Evolutionary conservation across 2,329 filamentous ascomycete species (phyloP), one percentile per base, ranked within the genome.

Genomic region (Pseudocercospora fijiensis): DNA sequence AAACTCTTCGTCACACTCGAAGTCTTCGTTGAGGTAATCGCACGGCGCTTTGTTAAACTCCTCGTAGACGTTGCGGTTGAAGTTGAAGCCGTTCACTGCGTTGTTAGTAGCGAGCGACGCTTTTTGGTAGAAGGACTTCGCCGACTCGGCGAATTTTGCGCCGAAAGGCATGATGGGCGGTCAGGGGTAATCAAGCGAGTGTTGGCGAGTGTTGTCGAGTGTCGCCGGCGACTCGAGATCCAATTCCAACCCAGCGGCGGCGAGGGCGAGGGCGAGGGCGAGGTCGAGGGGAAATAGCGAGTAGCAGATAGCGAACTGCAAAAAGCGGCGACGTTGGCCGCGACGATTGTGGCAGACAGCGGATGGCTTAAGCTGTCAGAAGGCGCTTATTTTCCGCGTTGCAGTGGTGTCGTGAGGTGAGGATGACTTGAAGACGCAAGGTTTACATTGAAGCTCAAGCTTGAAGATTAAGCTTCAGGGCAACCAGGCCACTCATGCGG

Each of bases 51-150:
- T 52, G 18, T 52, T 28, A n/a, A 28, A 51, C 22, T 60, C 45
- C 16, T 53, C 22, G 27, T 60, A 52, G 30, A 33, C 58, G 18
- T 41, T 41, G 47, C 58, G 58, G 47, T 60, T 65, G 60, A 65
- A 65, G 20, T 58, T 24, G 26, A 27, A 30, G 9, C 49, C 49
- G 5, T 30, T 53, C 11, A 53, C 49, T 20, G 56, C 24, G 28
- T 49, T 52, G 18, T 22, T 47, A 18, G 57, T 20, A 26, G 33
- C 53, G 5, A 43, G 59, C 33, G 30, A 20, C 6, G 57, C 60
- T 20, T 57, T 63, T 2, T 24, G 28, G 37, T 57, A 57, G n/a
- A 53, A 26, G 10, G 57, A 53, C 18, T 60, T 43, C 18, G 51
- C 60, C 24, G 57, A 47, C 10, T 41, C 33, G 37, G 30, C 37